Conservation (phyloP, 2,329 filamentous ascomycete species). For the Juglanconis oblonga region DNA sequence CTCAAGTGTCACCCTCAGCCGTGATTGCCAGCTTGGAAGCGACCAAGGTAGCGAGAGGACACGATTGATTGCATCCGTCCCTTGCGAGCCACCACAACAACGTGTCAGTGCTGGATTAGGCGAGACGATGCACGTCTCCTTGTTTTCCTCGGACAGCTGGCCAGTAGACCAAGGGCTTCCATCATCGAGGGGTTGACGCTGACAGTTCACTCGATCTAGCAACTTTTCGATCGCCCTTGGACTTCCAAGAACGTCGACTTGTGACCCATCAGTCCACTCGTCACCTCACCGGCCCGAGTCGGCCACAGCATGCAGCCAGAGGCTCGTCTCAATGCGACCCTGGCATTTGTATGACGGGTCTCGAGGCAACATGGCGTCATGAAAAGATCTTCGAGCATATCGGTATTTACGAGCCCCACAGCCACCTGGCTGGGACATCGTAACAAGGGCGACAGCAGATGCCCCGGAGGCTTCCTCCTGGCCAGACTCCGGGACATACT, state of each 20-base stretch:
- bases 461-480: not conserved
- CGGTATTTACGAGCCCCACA: conserved; percentile 3
- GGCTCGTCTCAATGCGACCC: conserved; percentile 8
- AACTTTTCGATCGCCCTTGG: not conserved
- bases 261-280: not conserved
- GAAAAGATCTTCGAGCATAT: not conserved
- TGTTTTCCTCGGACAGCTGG: conserved; percentile 1
- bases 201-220: not conserved
- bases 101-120: conserved; percentile 1
- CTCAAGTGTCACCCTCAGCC: not conserved
- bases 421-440: conserved; percentile 1
- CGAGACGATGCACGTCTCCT: conserved; percentile 4
- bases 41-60: conserved; percentile 1
- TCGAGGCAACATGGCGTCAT: not conserved
- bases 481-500: conserved; percentile 1
- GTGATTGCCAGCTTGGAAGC: not conserved
- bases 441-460: not conserved
- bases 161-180: not conserved
- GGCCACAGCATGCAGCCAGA: conserved; percentile 7
- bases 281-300: not conserved
- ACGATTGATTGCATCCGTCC: conserved; percentile 2
- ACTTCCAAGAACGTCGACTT: not conserved
- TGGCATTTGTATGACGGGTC: not conserved
- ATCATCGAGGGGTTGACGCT: not conserved
- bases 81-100: conserved; percentile 4